These are phyloP conservation scores for Cladorrhinum sp. DNA, from an alignment of 2,329 filamentous ascomycete genomes.

Conservation along the genomic window DNA sequence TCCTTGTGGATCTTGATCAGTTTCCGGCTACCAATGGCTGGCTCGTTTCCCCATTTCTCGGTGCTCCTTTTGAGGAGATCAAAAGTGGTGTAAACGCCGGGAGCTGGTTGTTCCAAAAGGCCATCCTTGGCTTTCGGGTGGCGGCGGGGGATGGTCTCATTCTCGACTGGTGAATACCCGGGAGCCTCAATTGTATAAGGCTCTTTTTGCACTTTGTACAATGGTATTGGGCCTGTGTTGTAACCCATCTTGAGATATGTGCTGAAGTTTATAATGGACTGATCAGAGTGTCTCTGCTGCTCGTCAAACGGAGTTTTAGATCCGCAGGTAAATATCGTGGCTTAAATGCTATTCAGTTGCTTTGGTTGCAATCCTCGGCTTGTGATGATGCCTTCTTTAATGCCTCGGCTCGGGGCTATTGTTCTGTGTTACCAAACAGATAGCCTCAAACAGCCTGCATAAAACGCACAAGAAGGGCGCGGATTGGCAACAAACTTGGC, in stretches of 20 bases:
- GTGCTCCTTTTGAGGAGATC: conserved; percentile 73
- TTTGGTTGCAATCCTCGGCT: not conserved
- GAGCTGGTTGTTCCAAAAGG: conserved; percentile 62
- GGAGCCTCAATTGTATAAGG: conserved; percentile 74
- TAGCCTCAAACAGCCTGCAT: not conserved
- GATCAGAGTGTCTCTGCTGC: not conserved
- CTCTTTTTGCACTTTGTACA: conserved; percentile 62
- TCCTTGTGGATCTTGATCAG: conserved; percentile 77
- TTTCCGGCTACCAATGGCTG: conserved; percentile 67
- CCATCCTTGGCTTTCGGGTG: conserved; percentile 69
- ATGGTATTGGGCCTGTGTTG: conserved; percentile 45
- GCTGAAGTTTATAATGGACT: not conserved
- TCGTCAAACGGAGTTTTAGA: not conserved
- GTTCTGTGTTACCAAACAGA: not conserved
- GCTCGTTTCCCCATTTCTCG: conserved; percentile 58
- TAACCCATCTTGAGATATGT: conserved; percentile 34
- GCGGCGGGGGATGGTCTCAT: conserved; percentile 81
- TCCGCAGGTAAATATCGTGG: not conserved
- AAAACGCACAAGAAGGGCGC: not conserved
- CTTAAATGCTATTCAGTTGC: not conserved
- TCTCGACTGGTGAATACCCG: conserved; percentile 64
- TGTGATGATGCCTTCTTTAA: not conserved
- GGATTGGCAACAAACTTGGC: not conserved
- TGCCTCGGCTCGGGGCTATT: not conserved
- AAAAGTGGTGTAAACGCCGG: conserved; percentile 72